Conservation (phyloP, 2,329 filamentous ascomycete species). For the Botrytis medusae region DNA sequence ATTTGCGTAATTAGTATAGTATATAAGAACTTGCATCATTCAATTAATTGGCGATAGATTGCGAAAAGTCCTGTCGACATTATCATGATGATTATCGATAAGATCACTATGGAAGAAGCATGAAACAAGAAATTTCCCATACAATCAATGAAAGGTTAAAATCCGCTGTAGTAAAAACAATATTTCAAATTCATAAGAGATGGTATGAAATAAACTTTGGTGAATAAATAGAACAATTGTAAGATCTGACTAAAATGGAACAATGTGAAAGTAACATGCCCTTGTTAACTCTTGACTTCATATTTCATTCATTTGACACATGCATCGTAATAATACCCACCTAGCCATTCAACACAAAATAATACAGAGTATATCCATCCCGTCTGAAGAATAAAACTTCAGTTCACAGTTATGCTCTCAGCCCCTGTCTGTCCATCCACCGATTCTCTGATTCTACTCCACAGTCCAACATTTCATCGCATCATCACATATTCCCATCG, state of each 20-base stretch:
- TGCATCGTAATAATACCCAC: too few species aligned
- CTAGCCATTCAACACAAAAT: too few species aligned
- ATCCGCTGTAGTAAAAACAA: not conserved
- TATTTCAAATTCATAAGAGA: not conserved
- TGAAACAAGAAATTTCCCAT: not conserved
- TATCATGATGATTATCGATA: not conserved
- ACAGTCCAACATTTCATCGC: conserved; percentile 3
- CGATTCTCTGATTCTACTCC: not conserved
- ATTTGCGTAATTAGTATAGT: not conserved
- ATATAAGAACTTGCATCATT: not conserved
- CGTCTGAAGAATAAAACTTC: not conserved
- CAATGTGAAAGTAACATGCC: not conserved
- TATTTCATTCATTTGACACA: not conserved
- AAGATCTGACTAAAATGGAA: conserved; percentile 14
- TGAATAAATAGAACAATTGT: conserved; percentile 1
- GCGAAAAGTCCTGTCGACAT: not conserved
- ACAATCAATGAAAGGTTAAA: not conserved
- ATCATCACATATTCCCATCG: not conserved
- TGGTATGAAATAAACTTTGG: not conserved
- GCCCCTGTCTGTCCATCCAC: not conserved
- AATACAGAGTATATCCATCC: too few species aligned
- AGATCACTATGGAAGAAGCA: not conserved
- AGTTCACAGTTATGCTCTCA: not conserved
- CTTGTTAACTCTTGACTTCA: not conserved
- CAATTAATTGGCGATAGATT: conserved; percentile 2